These are phyloP conservation scores for Ballota nigra DNA, from an alignment of 257 asterid genomes.

Conservation along the genomic window DNA sequence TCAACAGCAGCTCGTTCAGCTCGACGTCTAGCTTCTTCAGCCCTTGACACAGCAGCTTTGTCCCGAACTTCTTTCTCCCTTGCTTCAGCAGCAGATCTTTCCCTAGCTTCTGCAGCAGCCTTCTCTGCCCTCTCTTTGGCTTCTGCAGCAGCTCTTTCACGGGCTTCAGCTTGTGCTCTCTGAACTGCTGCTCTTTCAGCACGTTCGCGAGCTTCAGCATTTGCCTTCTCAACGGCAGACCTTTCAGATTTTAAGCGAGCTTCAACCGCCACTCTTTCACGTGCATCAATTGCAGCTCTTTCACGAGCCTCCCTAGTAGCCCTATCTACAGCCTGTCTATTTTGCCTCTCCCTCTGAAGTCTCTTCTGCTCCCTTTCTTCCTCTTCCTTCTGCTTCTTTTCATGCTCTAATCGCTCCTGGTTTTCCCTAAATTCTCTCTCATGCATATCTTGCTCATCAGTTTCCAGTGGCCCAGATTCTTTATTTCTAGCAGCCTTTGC, in stretches of 20 bases:
- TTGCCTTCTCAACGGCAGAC: slow-evolving; percentile 71
- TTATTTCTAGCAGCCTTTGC: slow-evolving; percentile 76
- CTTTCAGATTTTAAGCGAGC: slow-evolving; percentile 72
- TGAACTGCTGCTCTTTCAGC: slow-evolving; percentile 95
- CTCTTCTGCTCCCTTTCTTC: slow-evolving; percentile 82
- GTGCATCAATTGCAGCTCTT: slow-evolving; percentile 78
- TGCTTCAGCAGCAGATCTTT: slow-evolving; percentile 55
- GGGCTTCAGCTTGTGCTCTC: slow-evolving; percentile 94
- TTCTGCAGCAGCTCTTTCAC: slow-evolving; percentile 95
- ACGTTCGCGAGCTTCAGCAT: slow-evolving; percentile 79
- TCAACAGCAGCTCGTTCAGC: slow-evolving; percentile 90
- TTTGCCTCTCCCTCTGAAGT: slow-evolving; percentile 70
- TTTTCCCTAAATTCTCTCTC: slow-evolving; percentile 71
- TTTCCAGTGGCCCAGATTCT: slow-evolving; percentile 55
- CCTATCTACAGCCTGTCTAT: slow-evolving; percentile 89
- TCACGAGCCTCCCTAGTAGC: slow-evolving; percentile 97
- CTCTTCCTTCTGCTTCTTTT: slow-evolving; percentile 73
- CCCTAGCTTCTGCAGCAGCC: slow-evolving; percentile 87
- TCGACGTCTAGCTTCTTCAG: slow-evolving; percentile 81
- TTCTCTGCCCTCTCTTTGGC: slow-evolving; percentile 87
- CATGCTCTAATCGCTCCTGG: slow-evolving; percentile 69
- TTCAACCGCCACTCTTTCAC: slow-evolving; percentile 64
- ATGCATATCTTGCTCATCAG: slow-evolving; percentile 57
- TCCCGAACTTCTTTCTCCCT: slow-evolving; percentile 59
- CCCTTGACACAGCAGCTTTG: slow-evolving; percentile 62